A percentile compares a stretch with the other conserved stretches of the same genome.
phyloP scores from a whole-genome alignment of 164 flowering plant species.

The Vitis amurensis region DNA sequence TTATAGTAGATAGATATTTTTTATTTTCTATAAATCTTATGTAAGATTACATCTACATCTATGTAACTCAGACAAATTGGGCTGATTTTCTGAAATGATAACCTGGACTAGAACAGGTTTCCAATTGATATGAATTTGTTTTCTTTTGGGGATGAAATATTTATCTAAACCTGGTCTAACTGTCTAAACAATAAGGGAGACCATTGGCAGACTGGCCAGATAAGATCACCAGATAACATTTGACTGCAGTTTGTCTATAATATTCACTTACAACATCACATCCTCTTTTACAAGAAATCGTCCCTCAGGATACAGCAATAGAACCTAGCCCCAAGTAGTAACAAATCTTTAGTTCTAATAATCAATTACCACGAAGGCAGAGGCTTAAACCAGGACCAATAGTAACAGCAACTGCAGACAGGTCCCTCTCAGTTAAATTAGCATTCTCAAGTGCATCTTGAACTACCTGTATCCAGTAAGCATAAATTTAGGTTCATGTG shows the following conservation, averaged over 20 bases:
- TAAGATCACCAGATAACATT: too few species aligned
- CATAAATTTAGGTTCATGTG: not conserved
- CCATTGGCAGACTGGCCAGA: too few species aligned
- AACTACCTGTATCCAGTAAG: slow-evolving; percentile 57
- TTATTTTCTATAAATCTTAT: too few species aligned
- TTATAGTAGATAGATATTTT: too few species aligned
- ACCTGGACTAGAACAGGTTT: not conserved
- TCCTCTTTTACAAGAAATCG: too few species aligned
- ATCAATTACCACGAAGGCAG: slow-evolving; percentile 9
- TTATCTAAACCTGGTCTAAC: not conserved
- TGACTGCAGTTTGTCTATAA: too few species aligned
- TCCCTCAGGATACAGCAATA: too few species aligned
- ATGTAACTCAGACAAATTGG: not conserved
- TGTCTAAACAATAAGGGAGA: not conserved
- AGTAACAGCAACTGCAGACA: slow-evolving; percentile 94
- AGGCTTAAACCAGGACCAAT: slow-evolving; percentile 99
- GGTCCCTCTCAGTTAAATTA: slow-evolving; percentile 56
- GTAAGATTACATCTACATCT: not conserved
- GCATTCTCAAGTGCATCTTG: slow-evolving; percentile 84
- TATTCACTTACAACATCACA: too few species aligned
- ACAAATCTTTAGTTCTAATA: too few species aligned
- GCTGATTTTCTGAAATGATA: not conserved
- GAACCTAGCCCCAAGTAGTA: too few species aligned
- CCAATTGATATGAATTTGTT: not conserved
- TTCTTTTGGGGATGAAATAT: not conserved